Conservation (phyloP, 2,329 filamentous ascomycete species). For the Ambrosiella xylebori region DNA sequence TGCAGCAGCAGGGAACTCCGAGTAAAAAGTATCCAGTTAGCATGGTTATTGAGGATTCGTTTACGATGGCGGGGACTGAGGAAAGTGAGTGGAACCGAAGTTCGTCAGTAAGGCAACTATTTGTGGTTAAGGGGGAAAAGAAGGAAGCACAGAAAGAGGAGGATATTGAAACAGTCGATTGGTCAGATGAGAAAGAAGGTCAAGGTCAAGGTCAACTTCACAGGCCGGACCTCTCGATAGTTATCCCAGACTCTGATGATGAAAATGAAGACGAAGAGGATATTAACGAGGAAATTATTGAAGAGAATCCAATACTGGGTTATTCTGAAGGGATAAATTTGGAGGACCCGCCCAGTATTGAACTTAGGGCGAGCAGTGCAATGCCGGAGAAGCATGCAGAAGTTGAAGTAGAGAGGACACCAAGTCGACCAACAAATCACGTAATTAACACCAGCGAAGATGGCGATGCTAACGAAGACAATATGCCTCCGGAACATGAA, state of each 20-base stretch:
- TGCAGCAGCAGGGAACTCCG: background rate
- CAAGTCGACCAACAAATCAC: background rate
- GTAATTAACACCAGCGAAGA: slow-evolving; percentile 2
- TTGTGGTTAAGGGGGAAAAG: slow-evolving; percentile 5
- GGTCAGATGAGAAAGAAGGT: slow-evolving; percentile 8
- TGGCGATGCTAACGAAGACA: background rate
- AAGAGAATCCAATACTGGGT: background rate
- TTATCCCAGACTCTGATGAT: slow-evolving; percentile 12
- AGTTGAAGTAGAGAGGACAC: background rate
- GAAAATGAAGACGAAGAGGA: slow-evolving; percentile 2
- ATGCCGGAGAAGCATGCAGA: too few species aligned
- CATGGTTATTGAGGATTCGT: slow-evolving; percentile 30
- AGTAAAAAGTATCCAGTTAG: slow-evolving; percentile 14
- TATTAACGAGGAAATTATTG: slow-evolving; percentile 1
- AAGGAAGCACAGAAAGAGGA: background rate
- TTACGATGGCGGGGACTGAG: slow-evolving; percentile 16
- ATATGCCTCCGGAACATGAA: background rate
- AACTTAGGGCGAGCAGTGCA: too few species aligned
- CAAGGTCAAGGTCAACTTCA: background rate
- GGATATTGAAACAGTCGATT: slow-evolving; percentile 10
- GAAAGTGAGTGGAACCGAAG: background rate
- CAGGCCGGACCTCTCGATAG: slow-evolving; percentile 3
- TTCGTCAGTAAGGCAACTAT: slow-evolving; percentile 4
- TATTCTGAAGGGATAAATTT: background rate
- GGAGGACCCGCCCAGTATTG: background rate